phyloP scores from a whole-genome alignment of 2,329 filamentous ascomycete species.

The Didymella exigua region DNA sequence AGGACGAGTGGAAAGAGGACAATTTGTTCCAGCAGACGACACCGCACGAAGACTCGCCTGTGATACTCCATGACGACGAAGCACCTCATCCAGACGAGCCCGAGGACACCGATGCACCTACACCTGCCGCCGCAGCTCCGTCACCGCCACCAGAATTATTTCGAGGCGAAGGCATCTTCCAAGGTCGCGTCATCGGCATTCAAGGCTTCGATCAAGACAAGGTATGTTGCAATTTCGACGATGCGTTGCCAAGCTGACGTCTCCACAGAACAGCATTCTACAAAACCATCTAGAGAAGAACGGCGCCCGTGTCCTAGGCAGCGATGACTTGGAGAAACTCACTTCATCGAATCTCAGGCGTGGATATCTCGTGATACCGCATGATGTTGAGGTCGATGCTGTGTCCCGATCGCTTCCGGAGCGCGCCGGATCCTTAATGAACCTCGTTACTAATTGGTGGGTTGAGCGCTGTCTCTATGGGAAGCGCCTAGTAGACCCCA shows the following conservation, averaged over 20 bases:
- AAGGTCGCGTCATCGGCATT: conserved; percentile 49
- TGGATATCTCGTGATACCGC: conserved; percentile 54
- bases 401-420: conserved; percentile 38
- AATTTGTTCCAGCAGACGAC: conserved; percentile 28
- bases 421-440: conserved; percentile 39
- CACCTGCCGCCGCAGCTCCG: background rate
- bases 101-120: background rate
- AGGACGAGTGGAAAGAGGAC: conserved; percentile 46
- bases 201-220: conserved; percentile 53
- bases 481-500: conserved; percentile 72
- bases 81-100: background rate
- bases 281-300: conserved; percentile 41
- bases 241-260: conserved; percentile 25
- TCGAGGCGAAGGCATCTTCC: conserved; percentile 49
- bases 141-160: conserved; percentile 4
- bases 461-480: conserved; percentile 85
- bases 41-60: conserved; percentile 19
- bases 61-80: conserved; percentile 3
- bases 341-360: conserved; percentile 35
- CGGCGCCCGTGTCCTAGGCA: conserved; percentile 43
- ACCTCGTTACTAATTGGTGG: conserved; percentile 84
- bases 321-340: conserved; percentile 33
- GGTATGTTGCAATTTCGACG: conserved; percentile 31
- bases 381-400: conserved; percentile 47
- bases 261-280: conserved; percentile 41